These are phyloP conservation scores for Cryptococcus sp. DNA, from an alignment of 1,284 basidiomycete genomes.

Conservation along the genomic window DNA sequence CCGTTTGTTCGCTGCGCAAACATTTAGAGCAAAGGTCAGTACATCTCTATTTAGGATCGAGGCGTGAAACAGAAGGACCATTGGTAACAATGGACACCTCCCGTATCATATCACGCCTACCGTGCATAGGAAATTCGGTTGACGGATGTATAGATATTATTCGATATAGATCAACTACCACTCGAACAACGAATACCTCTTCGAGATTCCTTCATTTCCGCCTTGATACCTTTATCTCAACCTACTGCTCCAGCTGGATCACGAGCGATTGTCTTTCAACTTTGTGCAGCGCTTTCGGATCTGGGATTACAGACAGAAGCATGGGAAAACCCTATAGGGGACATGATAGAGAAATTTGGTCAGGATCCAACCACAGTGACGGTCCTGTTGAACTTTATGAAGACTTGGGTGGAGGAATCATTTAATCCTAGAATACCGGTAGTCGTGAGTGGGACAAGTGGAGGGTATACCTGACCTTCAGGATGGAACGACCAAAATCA, in stretches of 20 bases:
- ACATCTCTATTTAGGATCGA: background rate
- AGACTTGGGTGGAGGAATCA: constrained; percentile 84
- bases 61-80: background rate
- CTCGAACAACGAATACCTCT: constrained; percentile 65
- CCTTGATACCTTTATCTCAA: constrained; percentile 61
- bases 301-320: constrained; percentile 84
- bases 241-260: constrained; percentile 60
- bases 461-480: background rate
- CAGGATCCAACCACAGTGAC: constrained; percentile 76
- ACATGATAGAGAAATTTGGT: constrained; percentile 82
- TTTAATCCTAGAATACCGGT: constrained; percentile 84
- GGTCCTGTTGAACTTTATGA: constrained; percentile 82
- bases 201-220: constrained; percentile 78
- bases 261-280: constrained; percentile 78
- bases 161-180: constrained; percentile 88
- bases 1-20: constrained; percentile 93
- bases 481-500: constrained; percentile 53
- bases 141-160: constrained; percentile 68
- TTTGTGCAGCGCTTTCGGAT: constrained; percentile 84
- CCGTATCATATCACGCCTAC: background rate
- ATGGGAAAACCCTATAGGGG: constrained; percentile 76
- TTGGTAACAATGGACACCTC: background rate
- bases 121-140: background rate
- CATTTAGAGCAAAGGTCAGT: constrained; percentile 86
- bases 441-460: constrained; percentile 57